These are phyloP conservation scores for Silene uniflora DNA, from an alignment of 148 eudicot species.

Conservation along the genomic window DNA sequence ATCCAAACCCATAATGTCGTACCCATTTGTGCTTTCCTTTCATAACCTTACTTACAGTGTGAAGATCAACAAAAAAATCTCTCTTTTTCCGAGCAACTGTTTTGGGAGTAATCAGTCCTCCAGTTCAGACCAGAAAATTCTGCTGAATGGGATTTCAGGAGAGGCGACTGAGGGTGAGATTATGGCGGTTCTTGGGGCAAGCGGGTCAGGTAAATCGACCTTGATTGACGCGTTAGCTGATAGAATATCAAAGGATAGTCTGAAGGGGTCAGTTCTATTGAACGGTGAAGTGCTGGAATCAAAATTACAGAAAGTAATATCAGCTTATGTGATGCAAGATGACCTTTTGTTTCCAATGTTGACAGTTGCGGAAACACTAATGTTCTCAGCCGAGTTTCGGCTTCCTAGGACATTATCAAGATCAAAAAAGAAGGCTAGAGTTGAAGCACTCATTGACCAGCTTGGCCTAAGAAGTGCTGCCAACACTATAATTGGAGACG, in stretches of 20 bases:
- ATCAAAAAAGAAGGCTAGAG: conserved; percentile 62
- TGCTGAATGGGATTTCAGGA: conserved; percentile 60
- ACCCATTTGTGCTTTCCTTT: conserved; percentile 64
- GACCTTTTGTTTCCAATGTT: conserved; percentile 82
- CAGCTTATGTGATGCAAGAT: conserved; percentile 94
- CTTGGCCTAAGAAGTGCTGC: conserved; percentile 66
- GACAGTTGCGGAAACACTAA: conserved; percentile 79
- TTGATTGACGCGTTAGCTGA: conserved; percentile 69
- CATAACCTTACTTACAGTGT: conserved; percentile 63
- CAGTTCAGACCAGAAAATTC: conserved; percentile 26
- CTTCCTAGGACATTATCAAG: conserved; percentile 57
- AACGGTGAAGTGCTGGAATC: conserved; percentile 75
- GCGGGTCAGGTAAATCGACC: conserved; percentile 91
- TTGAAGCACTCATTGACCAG: conserved; percentile 68
- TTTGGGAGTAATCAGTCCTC: conserved; percentile 9
- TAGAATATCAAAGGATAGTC: conserved; percentile 58
- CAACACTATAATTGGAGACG: conserved; percentile 79
- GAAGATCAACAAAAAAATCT: conserved; percentile 30
- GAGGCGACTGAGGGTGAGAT: conserved; percentile 84
- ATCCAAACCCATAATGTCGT: neutral
- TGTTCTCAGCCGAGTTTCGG: conserved; percentile 79
- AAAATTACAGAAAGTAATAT: conserved; percentile 55
- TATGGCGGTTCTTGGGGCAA: conserved; percentile 83
- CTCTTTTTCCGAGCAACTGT: conserved; percentile 2
- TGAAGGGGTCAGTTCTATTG: conserved; percentile 49